Percentiles rank a stretch among this genome's conserved stretches.
Conservation (phyloP, 2,329 filamentous ascomycete genomes). For the Penicillium paneum region DNA sequence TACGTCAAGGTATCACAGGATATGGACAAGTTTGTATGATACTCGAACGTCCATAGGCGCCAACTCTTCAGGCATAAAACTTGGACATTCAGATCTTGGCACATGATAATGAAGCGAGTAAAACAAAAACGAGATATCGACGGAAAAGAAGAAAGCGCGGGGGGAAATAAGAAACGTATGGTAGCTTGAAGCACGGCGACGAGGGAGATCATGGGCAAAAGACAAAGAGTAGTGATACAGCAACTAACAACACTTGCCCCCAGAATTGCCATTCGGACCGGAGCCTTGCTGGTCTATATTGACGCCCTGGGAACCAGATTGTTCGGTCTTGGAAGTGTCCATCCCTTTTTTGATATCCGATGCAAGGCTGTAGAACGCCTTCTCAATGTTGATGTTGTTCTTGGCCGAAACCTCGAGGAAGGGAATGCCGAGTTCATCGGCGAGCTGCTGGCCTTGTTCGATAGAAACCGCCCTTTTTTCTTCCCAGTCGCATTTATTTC, state of each 20-base stretch:
- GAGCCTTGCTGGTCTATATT: constrained; percentile 65
- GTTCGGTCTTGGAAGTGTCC: constrained; percentile 79
- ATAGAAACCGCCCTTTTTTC: constrained; percentile 94
- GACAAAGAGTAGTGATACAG: constrained; percentile 16
- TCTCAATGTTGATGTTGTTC: constrained; percentile 99
- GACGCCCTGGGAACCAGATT: constrained; percentile 58
- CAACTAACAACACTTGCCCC: constrained; percentile 74
- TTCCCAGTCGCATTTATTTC: constrained; percentile 99
- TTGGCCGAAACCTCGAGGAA: constrained; percentile 99
- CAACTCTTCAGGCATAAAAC: constrained; percentile 15
- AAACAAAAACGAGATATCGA: constrained; percentile 13
- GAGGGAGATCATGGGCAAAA: not conserved
- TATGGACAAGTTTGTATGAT: constrained; percentile 26
- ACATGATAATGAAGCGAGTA: constrained; percentile 21
- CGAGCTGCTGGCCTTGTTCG: constrained; percentile 87
- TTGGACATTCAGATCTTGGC: constrained; percentile 24
- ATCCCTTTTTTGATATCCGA: constrained; percentile 99
- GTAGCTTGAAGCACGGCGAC: constrained; percentile 2
- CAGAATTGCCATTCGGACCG: constrained; percentile 48
- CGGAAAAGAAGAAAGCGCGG: constrained; percentile 3
- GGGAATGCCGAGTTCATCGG: constrained; percentile 92
- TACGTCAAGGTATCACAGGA: constrained; percentile 8
- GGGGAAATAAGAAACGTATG: not conserved
- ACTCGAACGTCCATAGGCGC: constrained; percentile 15
- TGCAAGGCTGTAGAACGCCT: constrained; percentile 94